Percentiles rank a stretch among this genome's conserved stretches.
Evolutionary conservation across 345 rosid genomes (phyloP).

Genomic region (Eutrema japonicum): DNA sequence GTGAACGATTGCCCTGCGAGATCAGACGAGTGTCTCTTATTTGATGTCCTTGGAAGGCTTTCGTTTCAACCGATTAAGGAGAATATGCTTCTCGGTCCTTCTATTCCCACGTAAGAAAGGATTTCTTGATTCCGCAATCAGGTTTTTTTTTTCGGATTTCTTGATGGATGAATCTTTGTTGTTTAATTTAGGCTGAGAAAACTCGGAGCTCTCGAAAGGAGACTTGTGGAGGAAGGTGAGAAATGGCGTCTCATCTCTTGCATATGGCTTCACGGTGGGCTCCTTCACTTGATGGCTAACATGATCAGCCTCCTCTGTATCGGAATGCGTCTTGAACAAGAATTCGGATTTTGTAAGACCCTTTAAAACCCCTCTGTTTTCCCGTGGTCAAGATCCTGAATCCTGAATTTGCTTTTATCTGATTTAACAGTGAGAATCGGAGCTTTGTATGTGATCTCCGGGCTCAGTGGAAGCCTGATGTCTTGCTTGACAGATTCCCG

Average conservation of each 20-base stretch:
- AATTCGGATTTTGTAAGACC: conserved; percentile 85
- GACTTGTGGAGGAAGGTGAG: conserved; percentile 57
- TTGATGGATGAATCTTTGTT: conserved; percentile 8
- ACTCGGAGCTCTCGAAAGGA: conserved; percentile 76
- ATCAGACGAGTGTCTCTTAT: conserved; percentile 51
- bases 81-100: conserved; percentile 73
- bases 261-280: conserved; percentile 93
- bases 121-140: background rate
- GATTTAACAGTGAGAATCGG: conserved; percentile 70
- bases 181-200: conserved; percentile 57
- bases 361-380: background rate
- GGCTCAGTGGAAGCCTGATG: conserved; percentile 83
- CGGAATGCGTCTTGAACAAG: conserved; percentile 83
- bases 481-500: conserved; percentile 53
- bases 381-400: background rate
- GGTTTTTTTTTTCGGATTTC: background rate
- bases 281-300: conserved; percentile 71
- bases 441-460: conserved; percentile 66
- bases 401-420: background rate
- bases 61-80: conserved; percentile 57
- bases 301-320: conserved; percentile 82
- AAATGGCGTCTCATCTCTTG: conserved; percentile 79
- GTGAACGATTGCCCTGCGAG: conserved; percentile 65
- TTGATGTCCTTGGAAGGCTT: conserved; percentile 54
- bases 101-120: conserved; percentile 56